Conservation (phyloP, 2,329 filamentous ascomycete genomes). For the Trichoderma cornu-damae region DNA sequence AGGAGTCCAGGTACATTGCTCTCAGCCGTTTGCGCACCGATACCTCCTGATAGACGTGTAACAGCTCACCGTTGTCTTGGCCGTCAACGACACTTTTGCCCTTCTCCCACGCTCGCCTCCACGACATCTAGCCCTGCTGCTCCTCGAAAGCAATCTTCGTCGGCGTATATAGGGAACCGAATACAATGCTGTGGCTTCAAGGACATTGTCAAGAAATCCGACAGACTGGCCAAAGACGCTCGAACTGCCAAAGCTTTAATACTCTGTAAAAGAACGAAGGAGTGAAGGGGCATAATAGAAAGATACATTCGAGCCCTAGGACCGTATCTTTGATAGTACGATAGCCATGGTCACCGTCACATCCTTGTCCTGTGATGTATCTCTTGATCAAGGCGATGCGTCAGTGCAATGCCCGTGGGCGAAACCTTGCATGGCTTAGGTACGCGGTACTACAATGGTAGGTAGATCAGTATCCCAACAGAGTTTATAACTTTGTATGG, state of each 20-base stretch:
- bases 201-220: background rate
- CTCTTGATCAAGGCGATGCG: background rate
- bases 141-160: background rate
- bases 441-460: background rate
- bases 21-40: background rate
- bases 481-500: background rate
- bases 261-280: background rate
- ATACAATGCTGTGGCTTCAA: no score
- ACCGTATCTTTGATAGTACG: no score
- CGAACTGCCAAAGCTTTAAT: background rate
- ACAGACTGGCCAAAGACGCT: background rate
- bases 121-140: background rate
- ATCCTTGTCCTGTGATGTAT: background rate
- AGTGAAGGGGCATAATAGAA: background rate
- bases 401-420: background rate
- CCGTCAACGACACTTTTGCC: background rate
- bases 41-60: background rate
- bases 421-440: background rate
- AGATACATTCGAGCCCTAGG: background rate
- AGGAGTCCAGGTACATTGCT: background rate
- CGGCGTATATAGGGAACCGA: background rate
- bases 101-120: background rate
- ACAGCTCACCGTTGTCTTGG: background rate
- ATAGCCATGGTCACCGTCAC: no score
- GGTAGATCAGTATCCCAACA: background rate